These are phyloP conservation scores for Excoecaria agallocha DNA, from an alignment of 345 rosid genomes.

Conservation along the genomic window DNA sequence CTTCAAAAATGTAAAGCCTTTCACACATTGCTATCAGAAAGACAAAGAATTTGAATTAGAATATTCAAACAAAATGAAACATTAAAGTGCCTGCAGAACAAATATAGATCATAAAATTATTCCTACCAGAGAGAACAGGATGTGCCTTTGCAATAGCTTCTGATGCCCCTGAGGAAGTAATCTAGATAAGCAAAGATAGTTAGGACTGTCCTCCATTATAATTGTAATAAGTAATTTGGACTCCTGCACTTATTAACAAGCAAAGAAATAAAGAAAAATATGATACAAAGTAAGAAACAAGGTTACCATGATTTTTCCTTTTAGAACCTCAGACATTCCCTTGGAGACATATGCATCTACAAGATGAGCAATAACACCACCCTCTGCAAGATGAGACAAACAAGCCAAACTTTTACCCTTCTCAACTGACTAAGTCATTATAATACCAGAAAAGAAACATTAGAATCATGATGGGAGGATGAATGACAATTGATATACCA, in stretches of 20 bases:
- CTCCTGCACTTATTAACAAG: conserved; percentile 3
- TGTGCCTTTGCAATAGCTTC: conserved; percentile 70
- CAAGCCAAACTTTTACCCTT: conserved; percentile 8
- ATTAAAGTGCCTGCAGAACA: background rate
- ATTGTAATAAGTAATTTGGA: conserved; percentile 3
- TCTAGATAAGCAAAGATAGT: conserved; percentile 36
- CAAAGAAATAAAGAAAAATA: background rate
- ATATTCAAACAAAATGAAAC: conserved; percentile 9
- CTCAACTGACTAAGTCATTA: conserved; percentile 2
- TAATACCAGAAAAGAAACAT: conserved; percentile 6
- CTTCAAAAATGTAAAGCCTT: conserved; percentile 64
- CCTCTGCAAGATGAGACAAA: conserved; percentile 47
- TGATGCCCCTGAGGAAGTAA: conserved; percentile 69
- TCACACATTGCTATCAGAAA: conserved; percentile 65
- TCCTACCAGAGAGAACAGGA: conserved; percentile 74
- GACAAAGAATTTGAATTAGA: conserved; percentile 18
- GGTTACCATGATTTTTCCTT: conserved; percentile 69
- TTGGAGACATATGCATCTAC: conserved; percentile 69
- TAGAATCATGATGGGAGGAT: conserved; percentile 4
- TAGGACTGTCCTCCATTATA: conserved; percentile 4
- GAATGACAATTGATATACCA: background rate
- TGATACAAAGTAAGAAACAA: background rate
- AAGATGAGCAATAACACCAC: conserved; percentile 37
- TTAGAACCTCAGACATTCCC: conserved; percentile 55
- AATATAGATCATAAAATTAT: conserved; percentile 16